These are phyloP conservation scores for Trichoderma brevicompactum DNA, from an alignment of 2,329 filamentous ascomycete genomes.

Conservation along the genomic window DNA sequence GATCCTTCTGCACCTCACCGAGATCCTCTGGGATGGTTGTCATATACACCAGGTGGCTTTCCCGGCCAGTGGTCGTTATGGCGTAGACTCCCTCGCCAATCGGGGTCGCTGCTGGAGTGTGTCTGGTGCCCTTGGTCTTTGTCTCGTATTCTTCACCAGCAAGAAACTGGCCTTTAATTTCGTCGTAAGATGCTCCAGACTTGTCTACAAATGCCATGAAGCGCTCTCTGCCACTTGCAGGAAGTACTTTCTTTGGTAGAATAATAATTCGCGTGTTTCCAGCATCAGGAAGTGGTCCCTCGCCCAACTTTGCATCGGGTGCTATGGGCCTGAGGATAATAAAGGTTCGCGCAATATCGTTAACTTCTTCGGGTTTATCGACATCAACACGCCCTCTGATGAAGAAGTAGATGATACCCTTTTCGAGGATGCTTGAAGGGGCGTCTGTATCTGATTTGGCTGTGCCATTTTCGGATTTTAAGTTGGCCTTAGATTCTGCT, in stretches of 20 bases:
- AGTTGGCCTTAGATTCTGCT: conserved; percentile 10
- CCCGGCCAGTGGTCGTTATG: conserved; percentile 71
- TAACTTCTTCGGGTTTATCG: conserved; percentile 68
- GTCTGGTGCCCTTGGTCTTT: conserved; percentile 72
- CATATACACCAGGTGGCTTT: conserved; percentile 79
- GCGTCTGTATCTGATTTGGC: conserved; percentile 37
- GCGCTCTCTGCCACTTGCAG: conserved; percentile 67
- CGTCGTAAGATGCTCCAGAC: conserved; percentile 63
- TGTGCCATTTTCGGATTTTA: conserved; percentile 16
- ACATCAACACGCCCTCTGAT: conserved; percentile 76
- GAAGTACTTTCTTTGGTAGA: conserved; percentile 83
- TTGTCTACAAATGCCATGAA: conserved; percentile 88
- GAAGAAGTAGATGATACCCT: conserved; percentile 91
- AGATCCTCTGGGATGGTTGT: conserved; percentile 72
- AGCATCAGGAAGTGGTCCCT: conserved; percentile 52
- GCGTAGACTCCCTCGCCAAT: conserved; percentile 87
- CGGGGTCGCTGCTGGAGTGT: conserved; percentile 70
- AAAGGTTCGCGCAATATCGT: conserved; percentile 77
- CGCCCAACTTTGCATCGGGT: conserved; percentile 64
- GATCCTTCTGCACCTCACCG: conserved; percentile 72
- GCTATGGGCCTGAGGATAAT: conserved; percentile 77
- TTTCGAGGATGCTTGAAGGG: conserved; percentile 71
- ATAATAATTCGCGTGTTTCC: conserved; percentile 73
- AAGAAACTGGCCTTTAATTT: conserved; percentile 75
- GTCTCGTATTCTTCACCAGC: conserved; percentile 71